Percentiles rank a stretch among this genome's conserved stretches.
Conservation (phyloP, 139 green algal genomes). For the Spirogloea muscicola region DNA sequence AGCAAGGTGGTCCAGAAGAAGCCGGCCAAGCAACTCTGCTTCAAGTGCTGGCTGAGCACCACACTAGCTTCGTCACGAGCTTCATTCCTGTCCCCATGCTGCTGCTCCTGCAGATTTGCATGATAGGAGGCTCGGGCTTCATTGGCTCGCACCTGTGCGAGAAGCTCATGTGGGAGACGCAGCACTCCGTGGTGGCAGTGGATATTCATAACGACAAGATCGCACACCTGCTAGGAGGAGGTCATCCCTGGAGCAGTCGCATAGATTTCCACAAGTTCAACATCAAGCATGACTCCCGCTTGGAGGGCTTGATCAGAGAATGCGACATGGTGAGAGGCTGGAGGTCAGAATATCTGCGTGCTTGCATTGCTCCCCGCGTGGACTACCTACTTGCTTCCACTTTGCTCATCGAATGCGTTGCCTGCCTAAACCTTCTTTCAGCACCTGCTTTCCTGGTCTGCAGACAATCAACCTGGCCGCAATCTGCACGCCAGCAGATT, state of each 20-base stretch:
- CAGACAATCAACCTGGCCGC: conserved; percentile 36
- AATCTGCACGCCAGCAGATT: conserved; percentile 35
- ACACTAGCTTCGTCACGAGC: too few relatives aligned
- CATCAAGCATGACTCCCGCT: conserved; percentile 30
- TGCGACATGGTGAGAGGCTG: conserved; percentile 37
- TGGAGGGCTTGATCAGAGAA: conserved; percentile 24
- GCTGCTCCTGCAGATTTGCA: conserved; percentile 8
- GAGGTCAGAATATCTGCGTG: too few relatives aligned
- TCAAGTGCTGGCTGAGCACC: too few relatives aligned
- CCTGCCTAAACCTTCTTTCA: too few relatives aligned
- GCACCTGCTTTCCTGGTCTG: too few relatives aligned
- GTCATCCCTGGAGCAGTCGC: conserved; percentile 7
- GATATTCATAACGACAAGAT: conserved; percentile 40
- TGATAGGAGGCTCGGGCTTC: conserved; percentile 37
- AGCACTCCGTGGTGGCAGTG: conserved; percentile 28
- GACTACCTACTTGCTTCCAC: too few relatives aligned
- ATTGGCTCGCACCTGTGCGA: conserved; percentile 33
- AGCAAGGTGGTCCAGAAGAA: too few relatives aligned
- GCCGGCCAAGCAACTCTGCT: too few relatives aligned
- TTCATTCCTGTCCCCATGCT: too few relatives aligned
- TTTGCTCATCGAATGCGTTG: too few relatives aligned
- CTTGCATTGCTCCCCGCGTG: too few relatives aligned
- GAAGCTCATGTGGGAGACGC: conserved; percentile 28
- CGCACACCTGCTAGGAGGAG: conserved; percentile 19
- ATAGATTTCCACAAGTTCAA: conserved; percentile 35